Percentiles rank a stretch among this genome's conserved stretches.
Conservation (phyloP, 805 yeast genomes). For the Ogataea methanolica region DNA sequence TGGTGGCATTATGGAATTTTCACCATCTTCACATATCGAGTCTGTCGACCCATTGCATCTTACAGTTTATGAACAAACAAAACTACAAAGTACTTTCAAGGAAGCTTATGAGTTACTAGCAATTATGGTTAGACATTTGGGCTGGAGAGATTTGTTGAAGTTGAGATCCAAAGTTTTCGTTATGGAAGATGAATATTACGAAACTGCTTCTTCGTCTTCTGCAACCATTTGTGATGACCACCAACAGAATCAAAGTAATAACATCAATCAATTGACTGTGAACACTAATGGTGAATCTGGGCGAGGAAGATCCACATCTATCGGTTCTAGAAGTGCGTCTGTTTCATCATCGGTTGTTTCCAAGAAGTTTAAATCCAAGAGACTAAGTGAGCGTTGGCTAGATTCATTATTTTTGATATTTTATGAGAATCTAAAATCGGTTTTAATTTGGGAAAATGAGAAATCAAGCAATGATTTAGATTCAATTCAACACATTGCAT, state of each 20-base stretch:
- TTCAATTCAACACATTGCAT: slow-evolving; percentile 47
- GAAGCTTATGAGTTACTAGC: slow-evolving; percentile 69
- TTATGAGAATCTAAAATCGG: slow-evolving; percentile 71
- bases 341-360: slow-evolving; percentile 20
- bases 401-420: slow-evolving; percentile 62
- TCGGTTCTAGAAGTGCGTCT: slow-evolving; percentile 17
- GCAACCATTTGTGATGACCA: too few relatives aligned
- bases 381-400: slow-evolving; percentile 71
- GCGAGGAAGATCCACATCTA: slow-evolving; percentile 15
- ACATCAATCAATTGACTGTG: slow-evolving; percentile 10
- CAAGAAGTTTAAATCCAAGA: slow-evolving; percentile 33
- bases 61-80: slow-evolving; percentile 45
- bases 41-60: slow-evolving; percentile 44
- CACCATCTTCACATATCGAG: slow-evolving; percentile 31
- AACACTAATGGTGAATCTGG: slow-evolving; percentile 1
- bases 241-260: slow-evolving; percentile 1
- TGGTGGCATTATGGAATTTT: slow-evolving; percentile 31
- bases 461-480: slow-evolving; percentile 16
- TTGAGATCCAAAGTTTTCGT: slow-evolving; percentile 70
- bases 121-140: slow-evolving; percentile 58
- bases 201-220: slow-evolving; percentile 4
- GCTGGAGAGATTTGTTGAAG: slow-evolving; percentile 77
- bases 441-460: slow-evolving; percentile 53
- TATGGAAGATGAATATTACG: slow-evolving; percentile 67
- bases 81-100: slow-evolving; percentile 47